Percentiles rank a stretch among this genome's conserved stretches.
Evolutionary conservation across 345 rosid species (phyloP).

Genomic region (Pseudoturritis turrita): DNA sequence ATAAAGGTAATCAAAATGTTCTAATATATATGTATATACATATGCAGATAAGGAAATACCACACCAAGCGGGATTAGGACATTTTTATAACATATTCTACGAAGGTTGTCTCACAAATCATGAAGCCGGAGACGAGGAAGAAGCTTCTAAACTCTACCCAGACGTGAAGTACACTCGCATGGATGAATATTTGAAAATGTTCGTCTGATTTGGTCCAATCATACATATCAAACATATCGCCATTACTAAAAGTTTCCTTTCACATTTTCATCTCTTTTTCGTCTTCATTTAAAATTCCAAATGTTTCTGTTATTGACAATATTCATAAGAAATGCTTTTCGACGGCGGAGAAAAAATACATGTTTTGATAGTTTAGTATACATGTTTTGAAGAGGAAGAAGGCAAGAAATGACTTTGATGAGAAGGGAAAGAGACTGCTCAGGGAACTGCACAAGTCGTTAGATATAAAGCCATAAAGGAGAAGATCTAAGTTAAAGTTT

Average conservation of each 20-base stretch:
- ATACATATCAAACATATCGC: background rate
- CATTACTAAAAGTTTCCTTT: background rate
- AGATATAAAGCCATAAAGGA: too few species aligned
- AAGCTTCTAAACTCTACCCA: slow-evolving; percentile 71
- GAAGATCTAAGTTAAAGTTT: too few species aligned
- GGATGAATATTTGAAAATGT: slow-evolving; percentile 55
- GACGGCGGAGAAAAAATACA: too few species aligned
- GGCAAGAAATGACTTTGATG: too few species aligned
- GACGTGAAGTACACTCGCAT: slow-evolving; percentile 60
- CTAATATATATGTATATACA: background rate
- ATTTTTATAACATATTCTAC: slow-evolving; percentile 70
- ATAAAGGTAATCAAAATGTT: background rate
- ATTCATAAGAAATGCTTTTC: too few species aligned
- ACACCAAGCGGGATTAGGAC: slow-evolving; percentile 58
- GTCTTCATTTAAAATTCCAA: background rate
- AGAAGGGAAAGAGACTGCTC: too few species aligned
- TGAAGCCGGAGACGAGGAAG: slow-evolving; percentile 50
- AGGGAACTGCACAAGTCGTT: too few species aligned
- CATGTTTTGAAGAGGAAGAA: too few species aligned
- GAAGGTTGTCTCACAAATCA: slow-evolving; percentile 83
- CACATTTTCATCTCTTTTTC: background rate
- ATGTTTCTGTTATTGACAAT: too few species aligned
- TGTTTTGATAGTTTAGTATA: too few species aligned
- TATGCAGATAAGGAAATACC: slow-evolving; percentile 31
- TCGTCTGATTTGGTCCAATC: background rate